Evolutionary conservation across 441 rosid genomes (phyloP), one percentile per base, ranked within the genome.

Genomic region (Codiaeum variegatum): DNA sequence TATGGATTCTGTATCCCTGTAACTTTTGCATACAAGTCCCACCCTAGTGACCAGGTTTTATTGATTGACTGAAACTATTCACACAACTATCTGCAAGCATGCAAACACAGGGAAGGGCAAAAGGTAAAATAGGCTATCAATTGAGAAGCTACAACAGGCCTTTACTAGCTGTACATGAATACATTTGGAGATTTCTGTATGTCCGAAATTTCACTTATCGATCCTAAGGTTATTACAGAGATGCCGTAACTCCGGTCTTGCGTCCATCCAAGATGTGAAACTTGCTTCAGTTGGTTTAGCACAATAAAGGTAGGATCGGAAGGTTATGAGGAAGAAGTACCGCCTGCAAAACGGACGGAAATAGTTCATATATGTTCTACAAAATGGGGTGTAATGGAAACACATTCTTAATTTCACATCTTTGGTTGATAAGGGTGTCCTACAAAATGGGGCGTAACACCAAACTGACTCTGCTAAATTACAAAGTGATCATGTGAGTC

Each of bases 201-300:
- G 65, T 55, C 59, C 8, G 21, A 26, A 69, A 42, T 15, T 38
- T 83, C 73, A 96, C 79, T 90, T 88, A 73, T 91, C 96, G 65
- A 96, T 89, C 79, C 96, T 89, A 61, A 96, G 92, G 78, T 89
- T 89, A 75, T 87, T 87, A 84, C 96, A 91, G 62, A 96, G 94
- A 86, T 93, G 90, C 67, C 97, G 91, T 44, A 96, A 93, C 78
- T 96, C 99, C 5, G 99, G 99, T 70, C 98, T 87, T 5, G 93
- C 89, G 36, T 83, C 75, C 96, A 93, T 89, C 99, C 99, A 96
- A n/a, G 88, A 80, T 40, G 82, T 19, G 76, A 96, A 96, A 24
- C 73, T 71, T 69, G 85, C 84, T 81, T 88, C 91, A 3, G 78
- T 78, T 23, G 91, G 86, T 8, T 87, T 82, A 0, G 90, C 72